Base-by-base conservation (phyloP, 345 rosid species). In the Eucalyptus cloeziana region DNA sequence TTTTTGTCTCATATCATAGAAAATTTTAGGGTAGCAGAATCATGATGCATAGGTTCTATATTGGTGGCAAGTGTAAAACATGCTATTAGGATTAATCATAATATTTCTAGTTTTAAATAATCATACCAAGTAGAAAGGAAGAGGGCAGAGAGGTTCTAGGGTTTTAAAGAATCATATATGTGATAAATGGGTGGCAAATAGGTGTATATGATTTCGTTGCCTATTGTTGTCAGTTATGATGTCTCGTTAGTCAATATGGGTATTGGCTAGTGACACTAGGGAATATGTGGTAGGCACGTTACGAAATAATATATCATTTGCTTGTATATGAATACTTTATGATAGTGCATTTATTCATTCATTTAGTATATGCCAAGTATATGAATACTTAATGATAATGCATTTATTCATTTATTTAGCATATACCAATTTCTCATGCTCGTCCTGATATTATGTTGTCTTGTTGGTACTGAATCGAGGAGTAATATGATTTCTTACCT, bases 11-110 rank as follows among this genome's bases (percentile, higher is more conserved):
- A 21, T 52, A 19, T 52, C 10, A 52, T 3, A 3, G 2, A 52
- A 52, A 52, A 52, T 52, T 52, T 52, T 0, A 21, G 2, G 25
- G 10, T 0, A 21, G 1, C 2, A 3, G 0, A 52, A 52, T 52
- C 0, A 0, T 52, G 10, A 52, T 21, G 10, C 25, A 52, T 0
- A 52, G 58, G 25, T 52, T 52, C 58, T 10, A 52, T 0, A 0
- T 52, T 19, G 58, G 58, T 52, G 58, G 24, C 24, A 52, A 52
- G 58, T 52, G 58, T 19, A 52, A 19, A 52, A 0, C 58, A 52
- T 19, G 19, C 0, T 7, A 7, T 0, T 5, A 19, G 0, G 24
- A 52, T 52, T 52, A 5, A 52, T 52, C 1, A 52, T 0, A 8
- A 52, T 1, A 19, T 52, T 52, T 52, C 24, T 52, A 52, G 4